Conservation (phyloP, 768 basidiomycete genomes). For the Exsudoporus frostii region DNA sequence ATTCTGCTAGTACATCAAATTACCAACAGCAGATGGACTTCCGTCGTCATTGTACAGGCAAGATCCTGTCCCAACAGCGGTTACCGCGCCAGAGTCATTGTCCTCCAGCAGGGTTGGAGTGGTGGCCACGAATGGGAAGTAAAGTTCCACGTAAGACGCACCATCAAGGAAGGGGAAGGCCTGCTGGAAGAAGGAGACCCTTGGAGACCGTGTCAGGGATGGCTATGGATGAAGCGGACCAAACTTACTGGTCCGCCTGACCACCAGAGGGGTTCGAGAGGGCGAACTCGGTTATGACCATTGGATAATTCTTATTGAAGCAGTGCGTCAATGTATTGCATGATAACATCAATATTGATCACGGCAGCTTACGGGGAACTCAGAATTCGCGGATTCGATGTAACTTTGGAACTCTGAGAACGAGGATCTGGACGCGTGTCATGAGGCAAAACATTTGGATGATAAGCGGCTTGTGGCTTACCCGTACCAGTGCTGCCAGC, state of each 20-base stretch:
- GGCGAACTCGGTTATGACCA: constrained; percentile 35
- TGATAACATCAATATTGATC: too few species aligned
- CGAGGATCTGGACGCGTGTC: constrained; percentile 13
- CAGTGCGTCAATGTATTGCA: constrained; percentile 1
- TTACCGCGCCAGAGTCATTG: constrained; percentile 16
- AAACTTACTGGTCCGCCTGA: constrained; percentile 29
- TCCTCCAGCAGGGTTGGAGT: constrained; percentile 24
- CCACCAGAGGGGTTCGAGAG: constrained; percentile 31
- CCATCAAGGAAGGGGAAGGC: constrained; percentile 36
- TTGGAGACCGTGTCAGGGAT: constrained; percentile 9
- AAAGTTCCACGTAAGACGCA: constrained; percentile 31
- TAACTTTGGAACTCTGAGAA: constrained; percentile 31
- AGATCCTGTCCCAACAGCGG: constrained; percentile 27
- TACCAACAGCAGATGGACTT: constrained; percentile 22
- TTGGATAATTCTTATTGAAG: constrained; percentile 13
- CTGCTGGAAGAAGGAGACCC: constrained; percentile 32
- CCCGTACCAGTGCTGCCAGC: constrained; percentile 30
- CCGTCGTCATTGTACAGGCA: constrained; percentile 34
- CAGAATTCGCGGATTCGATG: constrained; percentile 23
- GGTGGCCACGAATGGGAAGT: constrained; percentile 37
- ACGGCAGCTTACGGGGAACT: constrained; percentile 26
- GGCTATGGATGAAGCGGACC: not conserved
- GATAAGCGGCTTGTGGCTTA: constrained; percentile 3
- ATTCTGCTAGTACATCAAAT: constrained; percentile 17
- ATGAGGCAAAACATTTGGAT: not conserved